Percentiles rank a stretch among this genome's conserved stretches.
These are phyloP conservation scores for Avicennia marina DNA, from an alignment of 257 asterid species.

Conservation along the genomic window DNA sequence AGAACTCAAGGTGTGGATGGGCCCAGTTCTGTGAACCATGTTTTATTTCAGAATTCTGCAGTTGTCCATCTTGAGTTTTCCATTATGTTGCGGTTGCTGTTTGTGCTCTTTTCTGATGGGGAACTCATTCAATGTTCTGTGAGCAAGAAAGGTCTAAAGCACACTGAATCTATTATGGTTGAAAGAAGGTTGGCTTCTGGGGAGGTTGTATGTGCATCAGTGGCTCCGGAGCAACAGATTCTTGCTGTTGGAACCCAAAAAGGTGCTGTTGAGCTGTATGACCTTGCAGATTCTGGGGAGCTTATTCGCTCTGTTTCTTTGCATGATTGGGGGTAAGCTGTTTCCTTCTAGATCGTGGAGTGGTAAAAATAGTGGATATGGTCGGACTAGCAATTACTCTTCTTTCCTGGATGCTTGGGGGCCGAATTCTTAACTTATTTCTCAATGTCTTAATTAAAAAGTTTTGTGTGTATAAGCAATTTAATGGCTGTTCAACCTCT, in stretches of 20 bases:
- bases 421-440: slow-evolving; percentile 8
- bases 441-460: slow-evolving; percentile 10
- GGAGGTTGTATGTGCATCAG: slow-evolving; percentile 81
- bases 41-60: slow-evolving; percentile 39
- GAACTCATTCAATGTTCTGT: slow-evolving; percentile 70
- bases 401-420: slow-evolving; percentile 19
- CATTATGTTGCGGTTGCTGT: slow-evolving; percentile 47
- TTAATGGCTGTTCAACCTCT: slow-evolving; percentile 1
- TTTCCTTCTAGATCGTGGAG: slow-evolving; percentile 20
- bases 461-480: slow-evolving; percentile 1
- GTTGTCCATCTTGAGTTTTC: slow-evolving; percentile 76
- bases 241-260: slow-evolving; percentile 91
- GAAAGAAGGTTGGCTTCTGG: slow-evolving; percentile 69
- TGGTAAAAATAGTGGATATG: slow-evolving; percentile 15
- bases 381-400: slow-evolving; percentile 12
- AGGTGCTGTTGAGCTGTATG: slow-evolving; percentile 87
- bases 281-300: slow-evolving; percentile 72
- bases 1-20: slow-evolving; percentile 37
- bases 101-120: slow-evolving; percentile 82
- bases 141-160: slow-evolving; percentile 88
- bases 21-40: slow-evolving; percentile 31
- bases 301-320: slow-evolving; percentile 82
- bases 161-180: slow-evolving; percentile 53
- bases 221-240: slow-evolving; percentile 93
- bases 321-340: slow-evolving; percentile 95